A percentile compares a stretch with the other conserved stretches of the same genome.
Evolutionary conservation across 768 basidiomycete species (phyloP).

Genomic region (Saitozyma sp.): DNA sequence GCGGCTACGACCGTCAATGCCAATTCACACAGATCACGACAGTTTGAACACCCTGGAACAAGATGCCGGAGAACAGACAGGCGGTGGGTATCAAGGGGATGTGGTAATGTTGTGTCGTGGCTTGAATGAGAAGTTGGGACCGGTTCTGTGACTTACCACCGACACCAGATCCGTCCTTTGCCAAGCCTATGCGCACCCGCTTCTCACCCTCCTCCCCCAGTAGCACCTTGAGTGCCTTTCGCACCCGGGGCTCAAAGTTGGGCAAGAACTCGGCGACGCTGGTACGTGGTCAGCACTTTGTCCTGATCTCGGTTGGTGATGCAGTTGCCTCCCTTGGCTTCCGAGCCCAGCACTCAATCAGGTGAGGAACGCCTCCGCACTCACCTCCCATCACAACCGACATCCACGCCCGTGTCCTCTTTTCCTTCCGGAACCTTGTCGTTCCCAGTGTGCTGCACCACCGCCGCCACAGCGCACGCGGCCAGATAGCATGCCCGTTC

Average conservation of each 20-base stretch:
- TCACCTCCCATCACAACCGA: constrained; percentile 93
- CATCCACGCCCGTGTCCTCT: constrained; percentile 60
- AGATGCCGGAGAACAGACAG: neutral
- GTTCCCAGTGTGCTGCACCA: constrained; percentile 78
- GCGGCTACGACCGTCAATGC: constrained; percentile 62
- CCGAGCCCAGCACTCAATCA: neutral
- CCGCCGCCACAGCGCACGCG: constrained; percentile 80
- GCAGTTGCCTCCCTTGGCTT: neutral
- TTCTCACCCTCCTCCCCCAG: constrained; percentile 80
- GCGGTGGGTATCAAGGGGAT: neutral
- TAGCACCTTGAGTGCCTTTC: constrained; percentile 70
- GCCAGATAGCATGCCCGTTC: constrained; percentile 79
- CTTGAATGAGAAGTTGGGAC: neutral
- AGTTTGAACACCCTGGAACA: neutral
- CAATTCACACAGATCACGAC: neutral
- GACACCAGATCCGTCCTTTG: constrained; percentile 96
- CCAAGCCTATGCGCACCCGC: constrained; percentile 80
- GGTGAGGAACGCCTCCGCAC: constrained; percentile 19
- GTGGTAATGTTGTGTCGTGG: neutral
- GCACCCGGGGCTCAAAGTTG: constrained; percentile 70
- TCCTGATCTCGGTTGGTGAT: neutral
- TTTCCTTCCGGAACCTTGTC: constrained; percentile 60
- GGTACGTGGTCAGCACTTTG: neutral
- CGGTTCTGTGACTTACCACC: constrained; percentile 67
- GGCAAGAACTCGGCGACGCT: constrained; percentile 93